Evolutionary conservation across 805 yeast species (phyloP), one percentile per base, ranked within the genome.

Genomic region (Candida wancherniae): DNA sequence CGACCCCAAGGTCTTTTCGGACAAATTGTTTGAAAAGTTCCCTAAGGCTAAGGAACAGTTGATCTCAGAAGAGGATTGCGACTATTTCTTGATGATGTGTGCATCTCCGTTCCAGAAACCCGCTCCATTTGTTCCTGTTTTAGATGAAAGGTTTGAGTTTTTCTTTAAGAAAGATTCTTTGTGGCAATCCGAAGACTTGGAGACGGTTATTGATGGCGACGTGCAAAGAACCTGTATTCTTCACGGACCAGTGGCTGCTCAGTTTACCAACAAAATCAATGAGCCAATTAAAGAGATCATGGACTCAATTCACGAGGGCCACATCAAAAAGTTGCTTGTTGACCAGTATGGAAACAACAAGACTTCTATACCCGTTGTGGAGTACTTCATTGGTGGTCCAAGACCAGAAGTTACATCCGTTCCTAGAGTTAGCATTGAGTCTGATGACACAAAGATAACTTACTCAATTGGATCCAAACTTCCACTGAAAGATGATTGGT

Each of bases 191-290:
- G 97, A 92, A 71, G 90, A 85, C 58, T 75, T 92, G 56, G 97
- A 87, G 58, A 84, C 97, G 38, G 97, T 92, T 55, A 88, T 85
- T 45, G 97, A 74, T 47, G 86, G 83, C 52, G 99, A 92, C 58
- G 97, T 92, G 41, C 88, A 88, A 63, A 83, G 98, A 73, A 90
- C 97, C n/a, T 94, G 98, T 83, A 87, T 92, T 47, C 74, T 92
- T 53, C 96, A 87, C 52, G 97, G 98, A 50, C 99, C 99, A 31
- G 97, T 92, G 47, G 95, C 99, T 50, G 96, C 95, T 49, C 87
- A 80, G 64, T 88, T 69, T 70, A 80, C 97, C 49, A 83, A 73
- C 51, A 69, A 72, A 54, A 92, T 84, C 39, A 80, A 92, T 55
- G 96, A 86, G 67, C 97, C 98, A 51, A 84, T 92, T 54, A 80